Evolutionary conservation across 441 rosid species (phyloP).

Genomic region (Erodium chrysanthum): DNA sequence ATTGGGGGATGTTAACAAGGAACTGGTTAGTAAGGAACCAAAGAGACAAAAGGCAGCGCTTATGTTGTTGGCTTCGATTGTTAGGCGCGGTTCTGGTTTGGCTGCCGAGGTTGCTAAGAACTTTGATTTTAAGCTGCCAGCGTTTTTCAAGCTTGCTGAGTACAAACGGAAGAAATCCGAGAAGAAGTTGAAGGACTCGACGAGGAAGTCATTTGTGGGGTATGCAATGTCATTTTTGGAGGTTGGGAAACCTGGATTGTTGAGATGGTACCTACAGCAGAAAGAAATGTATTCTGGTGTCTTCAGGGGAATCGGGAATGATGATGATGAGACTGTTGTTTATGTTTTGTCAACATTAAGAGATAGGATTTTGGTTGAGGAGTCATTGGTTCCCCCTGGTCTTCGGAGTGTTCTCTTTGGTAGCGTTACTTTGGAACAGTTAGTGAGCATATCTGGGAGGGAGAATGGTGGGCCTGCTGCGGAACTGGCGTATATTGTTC

Average conservation of each 20-base stretch:
- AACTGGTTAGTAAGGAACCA: constrained; percentile 54
- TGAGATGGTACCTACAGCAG: constrained; percentile 73
- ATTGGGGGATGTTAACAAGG: constrained; percentile 48
- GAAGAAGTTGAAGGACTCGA: constrained; percentile 38
- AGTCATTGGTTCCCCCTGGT: constrained; percentile 66
- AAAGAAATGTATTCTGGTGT: constrained; percentile 77
- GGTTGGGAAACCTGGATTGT: constrained; percentile 66
- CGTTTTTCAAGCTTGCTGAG: constrained; percentile 51
- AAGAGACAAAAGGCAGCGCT: constrained; percentile 74
- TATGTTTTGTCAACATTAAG: constrained; percentile 54
- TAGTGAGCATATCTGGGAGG: constrained; percentile 58
- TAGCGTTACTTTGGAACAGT: constrained; percentile 59
- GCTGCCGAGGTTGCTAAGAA: constrained; percentile 74
- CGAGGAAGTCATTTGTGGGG: constrained; percentile 61
- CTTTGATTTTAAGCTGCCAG: constrained; percentile 64
- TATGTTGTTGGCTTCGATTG: constrained; percentile 50
- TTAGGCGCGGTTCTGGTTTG: constrained; percentile 65
- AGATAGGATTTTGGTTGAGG: constrained; percentile 52
- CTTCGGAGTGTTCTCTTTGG: constrained; percentile 92
- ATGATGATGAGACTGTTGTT: constrained; percentile 53
- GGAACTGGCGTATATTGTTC: constrained; percentile 59
- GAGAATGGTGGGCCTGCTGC: constrained; percentile 41
- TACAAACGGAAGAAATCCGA: constrained; percentile 34
- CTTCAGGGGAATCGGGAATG: constrained; percentile 59
- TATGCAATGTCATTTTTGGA: constrained; percentile 89